Percentiles rank a stretch among this genome's conserved stretches.
Evolutionary conservation across 495 filamentous ascomycete species (phyloP).

Genomic region (Poronia punctata): DNA sequence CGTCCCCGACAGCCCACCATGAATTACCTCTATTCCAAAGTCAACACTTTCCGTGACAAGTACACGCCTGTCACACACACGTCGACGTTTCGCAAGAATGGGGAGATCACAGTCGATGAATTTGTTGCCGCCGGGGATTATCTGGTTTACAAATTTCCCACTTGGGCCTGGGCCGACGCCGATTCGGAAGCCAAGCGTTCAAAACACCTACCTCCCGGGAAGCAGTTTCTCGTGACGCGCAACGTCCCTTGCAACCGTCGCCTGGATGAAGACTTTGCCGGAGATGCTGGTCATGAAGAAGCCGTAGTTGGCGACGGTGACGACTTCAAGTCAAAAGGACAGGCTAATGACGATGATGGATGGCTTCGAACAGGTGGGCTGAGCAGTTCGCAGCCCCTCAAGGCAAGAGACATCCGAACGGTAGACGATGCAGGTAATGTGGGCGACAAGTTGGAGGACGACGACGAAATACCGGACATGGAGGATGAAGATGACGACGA

Average conservation of each 20-base stretch:
- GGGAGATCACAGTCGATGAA: conserved; percentile 96
- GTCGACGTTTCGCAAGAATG: conserved; percentile 87
- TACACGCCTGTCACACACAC: conserved; percentile 81
- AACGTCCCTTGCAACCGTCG: conserved; percentile 88
- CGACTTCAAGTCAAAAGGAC: conserved; percentile 45
- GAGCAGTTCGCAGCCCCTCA: conserved; percentile 62
- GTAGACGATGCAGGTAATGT: conserved; percentile 75
- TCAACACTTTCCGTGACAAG: conserved; percentile 80
- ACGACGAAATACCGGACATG: conserved; percentile 95
- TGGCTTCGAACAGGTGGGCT: conserved; percentile 83
- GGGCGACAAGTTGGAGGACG: conserved; percentile 64
- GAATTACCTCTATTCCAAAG: conserved; percentile 66
- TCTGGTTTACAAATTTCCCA: conserved; percentile 97
- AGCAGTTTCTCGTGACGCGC: conserved; percentile 93
- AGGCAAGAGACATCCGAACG: conserved; percentile 73
- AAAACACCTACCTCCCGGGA: conserved; percentile 74
- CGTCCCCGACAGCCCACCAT: conserved; percentile 28
- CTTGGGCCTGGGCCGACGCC: conserved; percentile 95
- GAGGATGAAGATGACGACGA: conserved; percentile 98
- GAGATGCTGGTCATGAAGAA: conserved; percentile 77
- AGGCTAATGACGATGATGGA: conserved; percentile 69
- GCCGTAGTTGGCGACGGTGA: conserved; percentile 74
- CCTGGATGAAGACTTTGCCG: conserved; percentile 88
- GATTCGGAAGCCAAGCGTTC: conserved; percentile 70
- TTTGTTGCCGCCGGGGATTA: conserved; percentile 95